Conservation (phyloP, 2,329 filamentous ascomycete species). For the Penicillium paneum region DNA sequence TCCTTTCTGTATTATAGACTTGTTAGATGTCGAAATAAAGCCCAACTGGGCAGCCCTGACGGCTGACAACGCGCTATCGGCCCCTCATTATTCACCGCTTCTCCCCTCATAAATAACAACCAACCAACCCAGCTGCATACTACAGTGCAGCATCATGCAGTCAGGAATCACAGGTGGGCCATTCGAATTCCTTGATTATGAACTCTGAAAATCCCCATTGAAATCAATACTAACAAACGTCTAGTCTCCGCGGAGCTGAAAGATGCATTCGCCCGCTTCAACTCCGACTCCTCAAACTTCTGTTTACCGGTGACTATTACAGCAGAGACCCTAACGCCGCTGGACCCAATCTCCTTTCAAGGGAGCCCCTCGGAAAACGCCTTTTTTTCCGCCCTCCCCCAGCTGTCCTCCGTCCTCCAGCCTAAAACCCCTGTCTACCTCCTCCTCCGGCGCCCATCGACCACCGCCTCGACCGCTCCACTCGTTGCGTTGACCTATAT, state of each 20-base stretch:
- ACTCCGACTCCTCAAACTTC: slow-evolving; percentile 40
- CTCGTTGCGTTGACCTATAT: slow-evolving; percentile 60
- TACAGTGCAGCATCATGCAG: slow-evolving; percentile 39
- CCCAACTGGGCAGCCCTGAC: background rate
- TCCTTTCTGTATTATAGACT: background rate
- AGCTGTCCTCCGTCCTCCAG: slow-evolving; percentile 51
- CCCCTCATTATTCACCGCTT: slow-evolving; percentile 30
- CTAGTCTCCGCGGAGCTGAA: slow-evolving; percentile 48
- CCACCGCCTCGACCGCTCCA: slow-evolving; percentile 20
- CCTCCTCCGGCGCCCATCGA: slow-evolving; percentile 52
- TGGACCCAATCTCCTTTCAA: slow-evolving; percentile 39
- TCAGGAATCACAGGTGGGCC: slow-evolving; percentile 48
- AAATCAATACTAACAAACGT: slow-evolving; percentile 2
- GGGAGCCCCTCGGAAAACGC: slow-evolving; percentile 39
- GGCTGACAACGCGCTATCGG: slow-evolving; percentile 16
- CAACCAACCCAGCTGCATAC: background rate
- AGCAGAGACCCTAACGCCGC: slow-evolving; percentile 43
- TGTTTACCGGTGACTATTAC: slow-evolving; percentile 48
- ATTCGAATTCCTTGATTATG: background rate
- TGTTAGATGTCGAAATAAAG: background rate
- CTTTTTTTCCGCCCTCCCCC: slow-evolving; percentile 52
- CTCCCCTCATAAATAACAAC: slow-evolving; percentile 23
- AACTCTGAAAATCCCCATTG: background rate
- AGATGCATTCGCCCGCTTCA: slow-evolving; percentile 46
- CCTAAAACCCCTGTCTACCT: slow-evolving; percentile 59